These are phyloP conservation scores for Vigna trinervia DNA, from an alignment of 306 rosid genomes.

Conservation along the genomic window DNA sequence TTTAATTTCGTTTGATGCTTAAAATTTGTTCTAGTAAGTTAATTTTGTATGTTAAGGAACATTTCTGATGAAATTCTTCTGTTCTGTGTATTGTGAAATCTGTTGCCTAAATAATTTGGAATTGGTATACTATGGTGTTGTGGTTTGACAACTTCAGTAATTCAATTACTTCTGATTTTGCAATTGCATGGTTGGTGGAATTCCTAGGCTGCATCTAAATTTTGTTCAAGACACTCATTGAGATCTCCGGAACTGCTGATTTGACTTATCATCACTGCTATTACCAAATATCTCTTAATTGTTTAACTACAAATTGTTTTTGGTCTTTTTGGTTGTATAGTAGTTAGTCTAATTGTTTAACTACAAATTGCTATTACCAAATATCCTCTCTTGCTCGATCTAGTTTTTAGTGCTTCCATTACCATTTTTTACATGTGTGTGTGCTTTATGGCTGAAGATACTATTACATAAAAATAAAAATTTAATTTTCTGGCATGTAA, in stretches of 20 bases:
- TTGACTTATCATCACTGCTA: slow-evolving; percentile 10
- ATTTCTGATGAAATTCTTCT: slow-evolving; percentile 13
- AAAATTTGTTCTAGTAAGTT: slow-evolving; percentile 32
- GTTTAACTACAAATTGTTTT: background rate
- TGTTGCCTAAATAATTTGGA: slow-evolving; percentile 32
- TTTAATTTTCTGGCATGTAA: background rate
- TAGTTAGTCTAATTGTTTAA: background rate
- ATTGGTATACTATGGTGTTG: slow-evolving; percentile 6
- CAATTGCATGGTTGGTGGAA: slow-evolving; percentile 17
- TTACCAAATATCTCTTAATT: background rate
- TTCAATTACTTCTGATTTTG: slow-evolving; percentile 4
- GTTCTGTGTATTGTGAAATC: slow-evolving; percentile 16
- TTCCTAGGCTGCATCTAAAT: slow-evolving; percentile 2
- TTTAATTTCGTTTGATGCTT: slow-evolving; percentile 32
- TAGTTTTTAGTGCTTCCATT: background rate
- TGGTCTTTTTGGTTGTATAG: background rate
- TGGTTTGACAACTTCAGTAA: slow-evolving; percentile 36
- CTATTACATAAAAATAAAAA: background rate
- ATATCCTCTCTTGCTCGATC: background rate
- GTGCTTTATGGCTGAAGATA: background rate
- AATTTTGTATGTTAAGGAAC: slow-evolving; percentile 14
- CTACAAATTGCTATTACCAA: no score
- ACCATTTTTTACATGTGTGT: background rate
- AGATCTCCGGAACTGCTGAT: slow-evolving; percentile 1
- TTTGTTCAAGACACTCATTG: slow-evolving; percentile 32